Percentiles rank a stretch among this genome's conserved stretches.
Evolutionary conservation across 768 basidiomycete species (phyloP).

Genomic region (Auriscalpium orientale): DNA sequence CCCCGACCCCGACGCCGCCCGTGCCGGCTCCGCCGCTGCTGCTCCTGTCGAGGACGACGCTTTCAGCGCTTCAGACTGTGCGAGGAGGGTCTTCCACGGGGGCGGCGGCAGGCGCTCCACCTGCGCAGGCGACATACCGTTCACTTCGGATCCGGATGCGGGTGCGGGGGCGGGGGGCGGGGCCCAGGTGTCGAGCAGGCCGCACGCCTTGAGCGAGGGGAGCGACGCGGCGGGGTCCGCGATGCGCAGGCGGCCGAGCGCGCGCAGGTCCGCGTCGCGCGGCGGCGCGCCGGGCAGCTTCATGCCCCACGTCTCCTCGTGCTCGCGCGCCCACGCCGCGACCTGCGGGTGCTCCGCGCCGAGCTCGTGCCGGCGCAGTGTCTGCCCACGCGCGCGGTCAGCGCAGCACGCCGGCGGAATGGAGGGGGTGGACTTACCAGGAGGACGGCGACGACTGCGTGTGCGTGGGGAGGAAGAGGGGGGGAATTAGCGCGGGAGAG

Average conservation of each 20-base stretch:
- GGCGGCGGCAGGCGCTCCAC: not conserved
- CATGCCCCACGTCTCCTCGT: constrained; percentile 62
- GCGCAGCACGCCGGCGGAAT: no score
- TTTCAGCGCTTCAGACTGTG: not conserved
- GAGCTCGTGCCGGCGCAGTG: constrained; percentile 58
- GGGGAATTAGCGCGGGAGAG: constrained; percentile 27
- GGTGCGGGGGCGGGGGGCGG: not conserved
- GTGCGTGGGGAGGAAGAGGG: constrained; percentile 40
- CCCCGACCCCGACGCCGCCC: constrained; percentile 15
- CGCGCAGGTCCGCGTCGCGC: not conserved
- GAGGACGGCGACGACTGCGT: constrained; percentile 53
- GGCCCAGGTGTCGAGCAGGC: constrained; percentile 54
- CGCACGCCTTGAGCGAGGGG: constrained; percentile 70
- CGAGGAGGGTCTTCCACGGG: not conserved
- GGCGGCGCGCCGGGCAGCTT: constrained; percentile 28
- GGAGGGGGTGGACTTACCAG: constrained; percentile 59
- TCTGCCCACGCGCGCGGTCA: constrained; percentile 30
- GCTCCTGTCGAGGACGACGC: not conserved
- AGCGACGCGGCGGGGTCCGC: constrained; percentile 32
- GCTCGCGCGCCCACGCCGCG: constrained; percentile 52
- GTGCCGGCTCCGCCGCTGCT: constrained; percentile 18
- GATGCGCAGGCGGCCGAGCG: not conserved
- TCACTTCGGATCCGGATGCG: not conserved
- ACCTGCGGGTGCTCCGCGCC: constrained; percentile 43
- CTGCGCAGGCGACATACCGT: not conserved